Evolutionary conservation across 805 yeast species (phyloP).

Genomic region (Ogataea allantospora): DNA sequence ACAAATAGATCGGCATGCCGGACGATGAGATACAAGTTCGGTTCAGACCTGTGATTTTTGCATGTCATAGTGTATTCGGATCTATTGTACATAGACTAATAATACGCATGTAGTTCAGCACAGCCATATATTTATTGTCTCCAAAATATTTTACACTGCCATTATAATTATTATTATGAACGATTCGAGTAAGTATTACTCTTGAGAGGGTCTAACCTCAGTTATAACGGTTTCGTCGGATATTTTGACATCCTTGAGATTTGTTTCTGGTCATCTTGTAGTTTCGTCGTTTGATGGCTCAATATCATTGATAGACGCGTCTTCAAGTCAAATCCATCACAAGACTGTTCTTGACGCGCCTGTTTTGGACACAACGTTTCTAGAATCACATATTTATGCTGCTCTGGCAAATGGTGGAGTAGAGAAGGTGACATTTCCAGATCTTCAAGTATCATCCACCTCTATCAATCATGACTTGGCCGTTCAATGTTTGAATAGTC

Average conservation of each 20-base stretch:
- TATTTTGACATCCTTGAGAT: constrained; percentile 6
- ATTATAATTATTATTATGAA: not conserved
- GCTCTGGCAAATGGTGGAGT: constrained; percentile 59
- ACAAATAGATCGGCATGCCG: constrained; percentile 2
- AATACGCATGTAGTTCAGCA: too few relatives aligned
- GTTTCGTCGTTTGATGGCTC: constrained; percentile 19
- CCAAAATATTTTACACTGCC: not conserved
- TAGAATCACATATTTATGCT: constrained; percentile 10
- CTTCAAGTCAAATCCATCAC: constrained; percentile 1
- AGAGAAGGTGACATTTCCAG: constrained; percentile 34
- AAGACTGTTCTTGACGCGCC: constrained; percentile 12
- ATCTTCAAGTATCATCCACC: constrained; percentile 1
- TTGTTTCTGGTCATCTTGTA: constrained; percentile 3
- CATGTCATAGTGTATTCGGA: not conserved
- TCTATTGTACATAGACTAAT: too few relatives aligned
- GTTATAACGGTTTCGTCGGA: not conserved
- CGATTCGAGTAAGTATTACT: not conserved
- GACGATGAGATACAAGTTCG: too few relatives aligned
- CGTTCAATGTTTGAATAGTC: constrained; percentile 35
- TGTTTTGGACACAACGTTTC: constrained; percentile 11
- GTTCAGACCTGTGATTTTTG: too few relatives aligned
- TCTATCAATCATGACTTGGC: constrained; percentile 38
- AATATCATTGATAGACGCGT: constrained; percentile 12
- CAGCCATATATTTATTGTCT: not conserved
- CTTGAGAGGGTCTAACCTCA: not conserved